These are phyloP conservation scores for Penicillium rolfsii DNA, from an alignment of 2,329 filamentous ascomycete genomes.

Conservation along the genomic window DNA sequence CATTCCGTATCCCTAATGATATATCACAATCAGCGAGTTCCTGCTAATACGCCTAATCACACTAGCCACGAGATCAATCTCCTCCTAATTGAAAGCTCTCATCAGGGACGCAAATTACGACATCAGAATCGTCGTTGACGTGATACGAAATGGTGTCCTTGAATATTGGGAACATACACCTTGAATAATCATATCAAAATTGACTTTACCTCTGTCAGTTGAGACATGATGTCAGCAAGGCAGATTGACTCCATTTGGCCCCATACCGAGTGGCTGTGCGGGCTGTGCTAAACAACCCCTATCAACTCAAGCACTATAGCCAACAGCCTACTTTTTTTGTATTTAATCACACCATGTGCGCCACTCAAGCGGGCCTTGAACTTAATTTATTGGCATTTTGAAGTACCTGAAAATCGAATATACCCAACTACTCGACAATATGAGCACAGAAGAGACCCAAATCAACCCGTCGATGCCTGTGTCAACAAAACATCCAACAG, in stretches of 20 bases:
- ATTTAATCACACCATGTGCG: not conserved
- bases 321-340: not conserved
- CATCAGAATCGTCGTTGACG: too few relatives aligned
- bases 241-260: not conserved
- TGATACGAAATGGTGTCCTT: too few relatives aligned
- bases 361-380: not conserved
- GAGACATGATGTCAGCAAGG: not conserved
- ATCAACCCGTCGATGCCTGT: not conserved
- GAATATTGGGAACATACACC: too few relatives aligned
- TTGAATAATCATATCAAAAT: not conserved
- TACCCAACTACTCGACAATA: not conserved
- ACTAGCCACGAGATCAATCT: too few relatives aligned
- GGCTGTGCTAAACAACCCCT: not conserved
- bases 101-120: too few relatives aligned
- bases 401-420: not conserved
- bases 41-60: too few relatives aligned
- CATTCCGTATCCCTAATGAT: too few relatives aligned
- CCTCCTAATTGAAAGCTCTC: too few relatives aligned
- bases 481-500: not conserved
- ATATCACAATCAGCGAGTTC: too few relatives aligned
- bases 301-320: not conserved
- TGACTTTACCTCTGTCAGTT: not conserved
- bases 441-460: not conserved
- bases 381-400: not conserved
- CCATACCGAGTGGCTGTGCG: not conserved